Evolutionary conservation across 768 basidiomycete species (phyloP).

Genomic region (Lactarius akahatsu): DNA sequence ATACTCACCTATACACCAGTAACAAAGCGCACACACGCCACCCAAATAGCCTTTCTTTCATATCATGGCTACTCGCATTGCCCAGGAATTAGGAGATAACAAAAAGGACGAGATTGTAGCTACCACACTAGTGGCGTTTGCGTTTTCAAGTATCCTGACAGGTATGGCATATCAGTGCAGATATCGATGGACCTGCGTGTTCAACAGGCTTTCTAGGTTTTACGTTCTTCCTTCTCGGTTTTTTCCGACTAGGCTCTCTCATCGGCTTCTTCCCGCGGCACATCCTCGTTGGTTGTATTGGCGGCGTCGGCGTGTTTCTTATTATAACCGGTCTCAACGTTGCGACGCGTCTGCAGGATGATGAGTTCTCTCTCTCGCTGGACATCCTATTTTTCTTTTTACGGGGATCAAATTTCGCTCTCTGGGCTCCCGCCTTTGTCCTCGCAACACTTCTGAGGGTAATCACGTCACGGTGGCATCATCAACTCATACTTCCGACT

Average conservation of each 20-base stretch:
- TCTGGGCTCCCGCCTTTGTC: conserved; percentile 79
- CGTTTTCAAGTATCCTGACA: conserved; percentile 84
- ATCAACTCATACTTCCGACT: conserved; percentile 89
- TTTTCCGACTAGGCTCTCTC: conserved; percentile 75
- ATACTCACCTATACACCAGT: neutral
- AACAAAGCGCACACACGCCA: neutral
- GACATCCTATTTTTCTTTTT: conserved; percentile 69
- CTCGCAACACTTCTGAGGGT: conserved; percentile 76
- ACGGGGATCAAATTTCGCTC: conserved; percentile 55
- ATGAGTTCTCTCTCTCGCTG: conserved; percentile 67
- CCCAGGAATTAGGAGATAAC: conserved; percentile 65
- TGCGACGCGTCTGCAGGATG: conserved; percentile 76
- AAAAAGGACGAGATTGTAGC: conserved; percentile 74
- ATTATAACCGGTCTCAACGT: conserved; percentile 89
- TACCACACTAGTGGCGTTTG: conserved; percentile 87
- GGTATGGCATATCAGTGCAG: conserved; percentile 45
- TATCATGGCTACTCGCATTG: conserved; percentile 79
- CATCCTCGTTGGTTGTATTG: conserved; percentile 95
- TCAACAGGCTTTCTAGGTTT: conserved; percentile 46
- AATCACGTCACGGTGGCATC: conserved; percentile 75
- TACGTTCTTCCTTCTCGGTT: conserved; percentile 84
- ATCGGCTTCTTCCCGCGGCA: conserved; percentile 97
- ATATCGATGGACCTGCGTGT: conserved; percentile 6
- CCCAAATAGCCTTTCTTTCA: conserved; percentile 89
- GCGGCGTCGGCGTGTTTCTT: conserved; percentile 94